phyloP scores from a whole-genome alignment of 2,329 filamentous ascomycete genomes.

The Sporothrix schenckii region DNA sequence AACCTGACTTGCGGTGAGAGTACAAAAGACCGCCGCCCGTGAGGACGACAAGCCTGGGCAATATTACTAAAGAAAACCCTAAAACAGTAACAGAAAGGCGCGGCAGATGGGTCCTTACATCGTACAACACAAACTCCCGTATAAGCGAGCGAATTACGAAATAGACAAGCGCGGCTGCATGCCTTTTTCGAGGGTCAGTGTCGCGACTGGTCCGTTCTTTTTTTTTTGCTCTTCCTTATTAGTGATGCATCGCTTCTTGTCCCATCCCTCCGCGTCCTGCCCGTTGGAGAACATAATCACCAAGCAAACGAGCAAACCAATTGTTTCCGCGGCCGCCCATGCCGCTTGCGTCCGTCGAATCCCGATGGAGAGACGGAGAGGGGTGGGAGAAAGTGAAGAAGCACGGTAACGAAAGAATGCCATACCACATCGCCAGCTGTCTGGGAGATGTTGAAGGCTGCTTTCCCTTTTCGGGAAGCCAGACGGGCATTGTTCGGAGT shows the following conservation, averaged over 20 bases:
- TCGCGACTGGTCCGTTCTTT: background rate
- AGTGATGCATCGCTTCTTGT: background rate
- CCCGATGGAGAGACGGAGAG: background rate
- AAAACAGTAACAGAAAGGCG: background rate
- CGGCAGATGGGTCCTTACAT: background rate
- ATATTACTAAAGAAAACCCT: background rate
- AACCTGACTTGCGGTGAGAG: background rate
- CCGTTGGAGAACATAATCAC: background rate
- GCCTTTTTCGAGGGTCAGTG: background rate
- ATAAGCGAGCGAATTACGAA: background rate
- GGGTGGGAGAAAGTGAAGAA: background rate
- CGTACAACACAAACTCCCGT: background rate
- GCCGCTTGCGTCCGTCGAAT: conserved; percentile 13
- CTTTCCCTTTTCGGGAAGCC: conserved; percentile 24
- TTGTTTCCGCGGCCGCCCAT: background rate
- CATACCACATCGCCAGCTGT: background rate
- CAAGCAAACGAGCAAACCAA: background rate
- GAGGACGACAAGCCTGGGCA: background rate
- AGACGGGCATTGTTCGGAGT: conserved; percentile 14
- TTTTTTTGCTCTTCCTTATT: background rate
- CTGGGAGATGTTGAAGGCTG: background rate
- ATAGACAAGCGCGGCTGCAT: conserved; percentile 24
- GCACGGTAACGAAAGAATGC: background rate
- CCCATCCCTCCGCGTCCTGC: background rate
- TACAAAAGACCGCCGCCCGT: background rate